phyloP scores from a whole-genome alignment of 179 eudicot genomes.

The Carnegiea gigantea region DNA sequence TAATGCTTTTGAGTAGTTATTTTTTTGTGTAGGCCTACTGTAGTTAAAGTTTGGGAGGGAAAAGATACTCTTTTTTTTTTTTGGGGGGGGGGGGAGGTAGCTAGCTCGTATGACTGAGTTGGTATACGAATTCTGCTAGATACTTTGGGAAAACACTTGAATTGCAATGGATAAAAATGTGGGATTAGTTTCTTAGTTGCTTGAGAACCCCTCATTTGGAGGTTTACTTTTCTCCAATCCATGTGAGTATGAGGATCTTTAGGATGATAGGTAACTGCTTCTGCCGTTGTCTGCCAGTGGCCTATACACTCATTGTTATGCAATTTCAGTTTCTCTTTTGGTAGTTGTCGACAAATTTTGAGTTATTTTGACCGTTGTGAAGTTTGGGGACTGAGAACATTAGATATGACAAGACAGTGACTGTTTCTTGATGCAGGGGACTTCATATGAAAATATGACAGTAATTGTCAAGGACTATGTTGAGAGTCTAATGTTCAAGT shows the following conservation, averaged over 20 bases:
- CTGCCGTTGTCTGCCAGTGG: neutral
- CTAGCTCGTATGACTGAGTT: no score
- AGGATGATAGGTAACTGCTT: neutral
- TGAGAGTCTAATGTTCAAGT: slow-evolving; percentile 76
- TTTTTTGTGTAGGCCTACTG: neutral
- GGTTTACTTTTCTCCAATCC: neutral
- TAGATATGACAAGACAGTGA: neutral
- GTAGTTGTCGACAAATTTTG: neutral
- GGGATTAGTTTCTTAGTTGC: neutral
- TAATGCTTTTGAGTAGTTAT: neutral
- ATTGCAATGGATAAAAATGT: neutral
- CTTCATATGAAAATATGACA: slow-evolving; percentile 96
- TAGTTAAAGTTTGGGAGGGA: neutral
- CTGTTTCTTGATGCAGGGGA: slow-evolving; percentile 62
- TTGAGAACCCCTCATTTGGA: neutral
- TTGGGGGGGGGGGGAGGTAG: no score
- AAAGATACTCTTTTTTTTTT: no score
- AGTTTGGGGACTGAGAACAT: neutral
- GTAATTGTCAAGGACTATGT: slow-evolving; percentile 78
- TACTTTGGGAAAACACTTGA: neutral
- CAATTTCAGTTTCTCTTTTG: neutral
- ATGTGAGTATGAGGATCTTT: neutral
- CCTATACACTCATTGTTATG: neutral
- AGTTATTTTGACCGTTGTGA: neutral
- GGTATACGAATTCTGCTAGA: no score